Evolutionary conservation across 768 basidiomycete genomes (phyloP), one percentile per base, ranked within the genome.

Genomic region (Mycena rosella): DNA sequence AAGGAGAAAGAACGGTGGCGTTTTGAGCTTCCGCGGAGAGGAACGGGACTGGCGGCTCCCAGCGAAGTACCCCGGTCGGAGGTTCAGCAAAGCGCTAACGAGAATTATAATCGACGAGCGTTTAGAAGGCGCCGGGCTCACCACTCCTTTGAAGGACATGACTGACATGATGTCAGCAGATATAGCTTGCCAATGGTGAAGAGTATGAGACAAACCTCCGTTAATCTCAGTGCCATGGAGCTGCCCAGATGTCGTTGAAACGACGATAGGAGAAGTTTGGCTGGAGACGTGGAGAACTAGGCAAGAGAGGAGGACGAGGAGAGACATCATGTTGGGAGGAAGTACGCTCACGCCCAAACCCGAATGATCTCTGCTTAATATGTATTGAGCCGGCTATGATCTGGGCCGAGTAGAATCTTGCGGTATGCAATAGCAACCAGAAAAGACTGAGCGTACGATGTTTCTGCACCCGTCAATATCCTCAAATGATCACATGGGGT

Each of bases 71-170:
- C 0, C 49, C 56, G 17, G 51, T 53, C 3, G 64, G 53, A 7
- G 64, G 27, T 44, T 59, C 56, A 24, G 36, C 64, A 36, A 65
- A 65, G 15, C 64, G 64, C 64, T 65, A 26, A 1, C 10, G 1
- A 22, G 29, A 8, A 14, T 47, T 14, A 30, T 44, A 26, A 42
- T 13, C 14, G 26, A 55, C 8, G 1, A 5, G 1, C 6, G 32
- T 27, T 29, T 4, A 40, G 10, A 11, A 26, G 24, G 18, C 8
- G 6, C 5, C 5, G 26, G 26, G n/a, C 56, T 45, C 36, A 69
- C 67, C 30, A 69, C 55, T 42, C 67, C 67, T 60, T 64, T 64
- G 62, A 69, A 69, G 26, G 61, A 63, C 61, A 55, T 63, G 17
- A 63, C 61, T 63, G 32, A 1, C 11, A 27, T 42, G 3, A 9